Evolutionary conservation across 2,329 filamentous ascomycete species (phyloP), one percentile per base, ranked within the genome.

Genomic region (Neodidymelliopsis sp.): DNA sequence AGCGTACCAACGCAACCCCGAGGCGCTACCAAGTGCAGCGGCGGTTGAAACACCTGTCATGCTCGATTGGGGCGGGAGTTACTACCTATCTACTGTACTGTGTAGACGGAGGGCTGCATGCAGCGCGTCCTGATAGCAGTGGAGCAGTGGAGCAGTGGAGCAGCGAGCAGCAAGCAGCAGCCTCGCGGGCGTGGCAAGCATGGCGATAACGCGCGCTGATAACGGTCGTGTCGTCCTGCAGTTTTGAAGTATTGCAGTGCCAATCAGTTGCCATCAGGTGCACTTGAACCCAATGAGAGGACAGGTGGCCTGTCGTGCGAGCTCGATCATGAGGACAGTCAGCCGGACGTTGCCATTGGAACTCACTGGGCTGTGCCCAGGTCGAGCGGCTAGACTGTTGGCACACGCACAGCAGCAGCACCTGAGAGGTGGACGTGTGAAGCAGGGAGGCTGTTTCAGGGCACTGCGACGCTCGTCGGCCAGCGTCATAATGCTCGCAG

Each of bases 21-120:
- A 49, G 55, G 60, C 62, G 63, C 62, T 56, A 63, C 42, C 22
- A 43, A 5, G 23, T 29, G 35, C 38, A 48, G 22, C 28, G 28
- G 37, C 44, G 54, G 30, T 47, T 63, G 65, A 66, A 67, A 69
- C 65, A 57, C 54, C 52, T 64, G 58, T 57, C 57, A 59, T 57
- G 59, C 56, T 59, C 45, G 30, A 58, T 62, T 46, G 58, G 63
- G 63, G 57, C 43, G 51, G 47, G n/a, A 41, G 29, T 41, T 47
- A 48, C 43, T 42, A 55, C 59, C 56, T 53, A 40, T 33, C 28
- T 22, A 12, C 10, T 6, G 11, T 15, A 7, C n/a, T 15, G 27
- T 29, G 15, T 40, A 29, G 25, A 37, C 11, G 24, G 45, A 34
- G 7, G n/a, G 47, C 28, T 34, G 19, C 23, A 43, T 54, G 53